Evolutionary conservation across 257 asterid species (phyloP).

Genomic region (Fraxinus quadrangulata): DNA sequence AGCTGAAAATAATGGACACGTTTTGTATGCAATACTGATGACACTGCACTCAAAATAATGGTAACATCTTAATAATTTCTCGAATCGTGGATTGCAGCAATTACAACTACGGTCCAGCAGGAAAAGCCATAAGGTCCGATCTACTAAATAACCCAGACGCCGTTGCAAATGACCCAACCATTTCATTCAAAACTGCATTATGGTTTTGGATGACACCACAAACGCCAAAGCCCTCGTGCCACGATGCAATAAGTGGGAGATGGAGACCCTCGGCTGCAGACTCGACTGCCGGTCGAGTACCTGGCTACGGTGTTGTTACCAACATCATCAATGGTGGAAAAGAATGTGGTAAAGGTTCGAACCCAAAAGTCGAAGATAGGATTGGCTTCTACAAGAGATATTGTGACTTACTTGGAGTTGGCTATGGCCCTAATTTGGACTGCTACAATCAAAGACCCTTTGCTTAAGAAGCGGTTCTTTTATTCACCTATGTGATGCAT

Average conservation of each 20-base stretch:
- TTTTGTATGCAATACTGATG: background rate
- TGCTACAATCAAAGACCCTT: constrained; percentile 37
- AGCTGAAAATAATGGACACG: background rate
- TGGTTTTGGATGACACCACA: constrained; percentile 52
- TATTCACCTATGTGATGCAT: too few relatives aligned
- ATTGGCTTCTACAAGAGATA: constrained; percentile 35
- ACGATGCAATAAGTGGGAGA: constrained; percentile 29
- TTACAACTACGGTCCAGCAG: constrained; percentile 35
- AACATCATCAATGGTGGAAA: constrained; percentile 46
- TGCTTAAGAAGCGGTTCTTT: background rate
- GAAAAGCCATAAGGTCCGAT: constrained; percentile 32
- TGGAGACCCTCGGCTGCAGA: constrained; percentile 40
- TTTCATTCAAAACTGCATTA: constrained; percentile 39
- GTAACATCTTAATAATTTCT: background rate
- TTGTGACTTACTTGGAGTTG: constrained; percentile 29
- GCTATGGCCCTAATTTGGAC: constrained; percentile 35
- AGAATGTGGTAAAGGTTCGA: constrained; percentile 33
- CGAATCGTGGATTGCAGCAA: constrained; percentile 19
- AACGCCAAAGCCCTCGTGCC: constrained; percentile 35
- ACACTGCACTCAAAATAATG: too few relatives aligned
- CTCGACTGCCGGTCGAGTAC: constrained; percentile 23
- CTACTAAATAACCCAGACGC: constrained; percentile 36
- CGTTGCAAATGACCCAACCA: constrained; percentile 31
- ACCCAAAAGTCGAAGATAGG: constrained; percentile 23
- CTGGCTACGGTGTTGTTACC: constrained; percentile 37